A percentile compares a stretch with the other conserved stretches of the same genome.
phyloP scores from a whole-genome alignment of 306 rosid genomes.

The Quercus berberidifolia region DNA sequence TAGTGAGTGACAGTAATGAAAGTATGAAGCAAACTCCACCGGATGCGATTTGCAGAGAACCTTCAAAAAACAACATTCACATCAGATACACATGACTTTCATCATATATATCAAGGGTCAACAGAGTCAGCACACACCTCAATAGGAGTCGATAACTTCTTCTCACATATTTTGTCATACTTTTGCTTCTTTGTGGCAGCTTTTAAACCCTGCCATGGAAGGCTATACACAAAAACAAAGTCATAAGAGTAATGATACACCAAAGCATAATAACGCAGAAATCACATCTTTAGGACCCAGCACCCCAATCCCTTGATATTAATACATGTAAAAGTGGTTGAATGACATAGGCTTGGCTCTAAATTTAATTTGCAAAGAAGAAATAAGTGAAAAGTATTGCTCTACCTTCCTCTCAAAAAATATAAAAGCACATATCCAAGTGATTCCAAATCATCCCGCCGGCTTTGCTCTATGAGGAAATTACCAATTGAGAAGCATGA shows the following conservation, averaged over 20 bases:
- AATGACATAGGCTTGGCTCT: neutral
- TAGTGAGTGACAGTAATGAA: slow-evolving; percentile 90
- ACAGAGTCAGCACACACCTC: slow-evolving; percentile 50
- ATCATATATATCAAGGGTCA: slow-evolving; percentile 5
- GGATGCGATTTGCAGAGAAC: slow-evolving; percentile 93
- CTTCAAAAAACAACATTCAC: slow-evolving; percentile 35
- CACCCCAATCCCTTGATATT: neutral
- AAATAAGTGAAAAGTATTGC: slow-evolving; percentile 18
- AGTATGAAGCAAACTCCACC: slow-evolving; percentile 93
- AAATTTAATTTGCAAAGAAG: neutral
- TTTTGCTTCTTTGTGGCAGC: slow-evolving; percentile 98
- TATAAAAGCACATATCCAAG: slow-evolving; percentile 94
- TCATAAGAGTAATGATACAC: neutral
- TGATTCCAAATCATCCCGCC: slow-evolving; percentile 98
- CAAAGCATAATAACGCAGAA: neutral
- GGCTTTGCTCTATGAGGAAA: slow-evolving; percentile 80
- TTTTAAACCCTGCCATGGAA: slow-evolving; percentile 99
- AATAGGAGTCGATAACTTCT: slow-evolving; percentile 93
- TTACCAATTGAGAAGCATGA: slow-evolving; percentile 13
- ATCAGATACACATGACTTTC: slow-evolving; percentile 12
- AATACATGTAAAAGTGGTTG: neutral
- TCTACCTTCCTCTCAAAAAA: slow-evolving; percentile 93
- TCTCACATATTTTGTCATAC: slow-evolving; percentile 94
- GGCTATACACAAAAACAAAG: slow-evolving; percentile 47
- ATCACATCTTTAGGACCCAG: neutral